A percentile compares a stretch with the other conserved stretches of the same genome.
Conservation (phyloP, 2,329 filamentous ascomycete genomes). For the Phyllosticta citrichinensis region DNA sequence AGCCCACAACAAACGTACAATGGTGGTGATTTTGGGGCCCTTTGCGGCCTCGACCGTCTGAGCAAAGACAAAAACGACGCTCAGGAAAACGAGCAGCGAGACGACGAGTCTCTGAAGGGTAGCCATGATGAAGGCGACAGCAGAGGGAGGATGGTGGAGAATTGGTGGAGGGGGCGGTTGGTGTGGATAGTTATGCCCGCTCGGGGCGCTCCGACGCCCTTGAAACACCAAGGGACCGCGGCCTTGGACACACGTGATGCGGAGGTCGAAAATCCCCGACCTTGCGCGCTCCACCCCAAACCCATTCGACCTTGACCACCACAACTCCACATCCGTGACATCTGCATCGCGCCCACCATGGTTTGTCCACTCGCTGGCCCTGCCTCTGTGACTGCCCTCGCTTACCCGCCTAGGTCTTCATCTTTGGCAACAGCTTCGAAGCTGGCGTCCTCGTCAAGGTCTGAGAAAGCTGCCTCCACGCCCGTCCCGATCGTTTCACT, state of each 20-base stretch:
- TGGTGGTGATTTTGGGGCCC: conserved; percentile 91
- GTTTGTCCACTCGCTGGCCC: neutral
- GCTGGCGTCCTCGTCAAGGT: conserved; percentile 78
- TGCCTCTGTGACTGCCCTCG: neutral
- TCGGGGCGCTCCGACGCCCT: conserved; percentile 1
- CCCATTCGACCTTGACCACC: neutral
- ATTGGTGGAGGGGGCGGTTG: neutral
- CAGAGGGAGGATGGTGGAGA: neutral
- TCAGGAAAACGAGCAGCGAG: conserved; percentile 65
- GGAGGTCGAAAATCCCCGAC: neutral
- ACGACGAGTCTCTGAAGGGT: conserved; percentile 60
- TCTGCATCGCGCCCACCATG: neutral
- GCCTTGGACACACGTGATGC: neutral
- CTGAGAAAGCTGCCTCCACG: conserved; percentile 23
- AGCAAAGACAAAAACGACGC: conserved; percentile 63
- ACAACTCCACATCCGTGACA: neutral
- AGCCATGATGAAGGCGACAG: conserved; percentile 51
- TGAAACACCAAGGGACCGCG: conserved; percentile 8
- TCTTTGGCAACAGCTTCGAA: conserved; percentile 77
- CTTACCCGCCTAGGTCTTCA: conserved; percentile 54
- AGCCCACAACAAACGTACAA: conserved; percentile 41
- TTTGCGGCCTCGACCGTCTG: conserved; percentile 65
- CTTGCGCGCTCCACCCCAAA: no score
- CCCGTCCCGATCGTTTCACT: neutral
- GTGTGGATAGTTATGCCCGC: neutral